Base-by-base conservation (phyloP, 768 basidiomycete genomes). In the Polyporus arcularius region DNA sequence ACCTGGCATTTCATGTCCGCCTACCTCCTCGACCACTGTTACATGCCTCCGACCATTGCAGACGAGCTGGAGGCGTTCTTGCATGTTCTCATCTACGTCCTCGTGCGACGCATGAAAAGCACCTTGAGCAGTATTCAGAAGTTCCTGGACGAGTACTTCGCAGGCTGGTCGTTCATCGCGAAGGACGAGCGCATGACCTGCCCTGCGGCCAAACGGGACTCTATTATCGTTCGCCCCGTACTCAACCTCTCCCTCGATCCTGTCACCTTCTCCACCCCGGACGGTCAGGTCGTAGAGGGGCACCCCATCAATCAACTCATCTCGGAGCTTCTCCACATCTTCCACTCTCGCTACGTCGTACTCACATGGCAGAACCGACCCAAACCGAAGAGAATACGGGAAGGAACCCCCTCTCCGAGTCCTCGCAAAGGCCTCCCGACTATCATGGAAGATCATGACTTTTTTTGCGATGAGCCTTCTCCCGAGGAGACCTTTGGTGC, bases 1-100 rank as follows among this genome's bases (percentile, higher is more conserved):
- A 64, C 62, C 1, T 64, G 62, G 60, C 56, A 55, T 14, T 64
- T 61, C 54, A 55, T 61, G 43, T 66, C 62, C 10, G 53, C 57
- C 1, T 57, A 30, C 21, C 32, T 58, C 1, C 40, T 62, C 2
- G 38, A n/a, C 8, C 26, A 59, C 43, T 55, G 41, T 2, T 8
- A 9, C 1, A 48, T 47, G 38, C 49, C 38, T 4, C 41, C 61
- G 42, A 16, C 35, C 32, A 45, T 64, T 26, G 45, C 47, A 11
- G 63, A 67, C 53, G 63, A 67, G 16, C 53, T 61, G 15, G 63
- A 67, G 40, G 47, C 63, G 1, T 55, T 59, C 40, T 55, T 55
- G 38, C 53, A 63, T 51, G 51, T 67, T 1, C 16, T 62, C n/a
- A 26, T 64, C 50, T 57, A 62, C 48, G 38, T 21, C n/a, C 28